Evolutionary conservation across 129 eudicot genomes (phyloP).

Genomic region (Helianthus tuberosus): DNA sequence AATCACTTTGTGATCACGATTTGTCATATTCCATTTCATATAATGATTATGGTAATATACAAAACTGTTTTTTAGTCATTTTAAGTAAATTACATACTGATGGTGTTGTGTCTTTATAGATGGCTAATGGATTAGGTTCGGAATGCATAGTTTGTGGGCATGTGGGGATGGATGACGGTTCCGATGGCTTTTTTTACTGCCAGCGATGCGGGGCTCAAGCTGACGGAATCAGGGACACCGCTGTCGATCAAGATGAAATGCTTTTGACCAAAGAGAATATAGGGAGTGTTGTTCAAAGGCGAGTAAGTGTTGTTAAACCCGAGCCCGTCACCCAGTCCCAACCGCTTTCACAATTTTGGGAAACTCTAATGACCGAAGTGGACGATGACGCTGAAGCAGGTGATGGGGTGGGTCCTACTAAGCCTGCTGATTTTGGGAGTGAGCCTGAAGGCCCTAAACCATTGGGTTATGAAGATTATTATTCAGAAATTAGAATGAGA

Average conservation of each 20-base stretch:
- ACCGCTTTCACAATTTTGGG: constrained; percentile 56
- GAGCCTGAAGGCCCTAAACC: constrained; percentile 1
- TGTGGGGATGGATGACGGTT: constrained; percentile 46
- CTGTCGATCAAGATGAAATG: constrained; percentile 51
- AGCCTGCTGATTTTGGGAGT: constrained; percentile 64
- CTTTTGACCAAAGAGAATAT: constrained; percentile 29
- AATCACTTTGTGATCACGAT: neutral
- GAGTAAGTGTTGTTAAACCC: constrained; percentile 23
- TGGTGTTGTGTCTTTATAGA: constrained; percentile 24
- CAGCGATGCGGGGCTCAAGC: constrained; percentile 59
- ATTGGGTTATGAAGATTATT: constrained; percentile 53
- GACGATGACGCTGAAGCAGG: constrained; percentile 28
- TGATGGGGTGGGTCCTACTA: constrained; percentile 63
- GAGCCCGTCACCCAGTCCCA: constrained; percentile 52
- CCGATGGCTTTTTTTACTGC: constrained; percentile 75
- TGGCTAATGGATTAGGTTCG: constrained; percentile 30
- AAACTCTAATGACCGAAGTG: constrained; percentile 25
- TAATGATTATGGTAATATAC: neutral
- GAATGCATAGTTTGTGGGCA: constrained; percentile 57
- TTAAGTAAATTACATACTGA: neutral
- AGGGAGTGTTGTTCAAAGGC: constrained; percentile 34
- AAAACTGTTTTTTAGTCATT: neutral
- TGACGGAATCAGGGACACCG: constrained; percentile 54
- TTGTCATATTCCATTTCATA: neutral
- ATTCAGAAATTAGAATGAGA: constrained; percentile 55